A percentile compares a stretch with the other conserved stretches of the same genome.
These are phyloP conservation scores for Phytophthora multivora DNA, from an alignment of 352 stramenopile genomes.

Conservation along the genomic window DNA sequence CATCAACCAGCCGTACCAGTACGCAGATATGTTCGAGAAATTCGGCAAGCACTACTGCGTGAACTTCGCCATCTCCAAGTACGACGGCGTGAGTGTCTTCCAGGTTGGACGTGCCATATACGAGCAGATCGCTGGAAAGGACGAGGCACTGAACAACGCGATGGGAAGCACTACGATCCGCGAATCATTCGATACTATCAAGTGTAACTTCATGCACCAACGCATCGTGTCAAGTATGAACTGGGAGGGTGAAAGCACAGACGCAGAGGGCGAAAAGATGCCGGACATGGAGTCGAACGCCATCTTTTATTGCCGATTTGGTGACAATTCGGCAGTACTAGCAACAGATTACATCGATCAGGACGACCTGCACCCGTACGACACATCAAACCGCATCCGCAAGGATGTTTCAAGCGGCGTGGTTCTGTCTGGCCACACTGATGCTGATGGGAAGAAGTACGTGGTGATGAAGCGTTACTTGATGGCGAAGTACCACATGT, in stretches of 20 bases:
- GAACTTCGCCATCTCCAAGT: constrained; percentile 76
- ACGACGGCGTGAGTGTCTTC: constrained; percentile 66
- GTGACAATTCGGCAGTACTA: constrained; percentile 67
- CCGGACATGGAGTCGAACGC: constrained; percentile 78
- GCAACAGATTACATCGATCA: constrained; percentile 80
- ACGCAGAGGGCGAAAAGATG: constrained; percentile 33
- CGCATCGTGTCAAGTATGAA: constrained; percentile 79
- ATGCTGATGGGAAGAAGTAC: constrained; percentile 63
- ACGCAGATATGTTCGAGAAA: constrained; percentile 81
- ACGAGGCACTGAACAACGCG: constrained; percentile 54
- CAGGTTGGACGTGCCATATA: constrained; percentile 73
- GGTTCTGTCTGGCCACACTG: constrained; percentile 65
- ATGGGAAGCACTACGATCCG: constrained; percentile 70
- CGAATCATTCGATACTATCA: constrained; percentile 78
- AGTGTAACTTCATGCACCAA: constrained; percentile 84
- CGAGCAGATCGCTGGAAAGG: constrained; percentile 70
- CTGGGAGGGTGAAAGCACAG: constrained; percentile 48
- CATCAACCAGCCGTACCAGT: constrained; percentile 64
- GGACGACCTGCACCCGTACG: constrained; percentile 79
- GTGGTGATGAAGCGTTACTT: constrained; percentile 84
- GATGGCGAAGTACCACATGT: constrained; percentile 85
- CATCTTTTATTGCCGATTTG: constrained; percentile 68
- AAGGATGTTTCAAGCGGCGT: constrained; percentile 79
- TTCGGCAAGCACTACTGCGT: constrained; percentile 85
- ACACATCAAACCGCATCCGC: constrained; percentile 68